A percentile compares a stretch with the other conserved stretches of the same genome.
These are phyloP conservation scores for Apiosordaria backusii DNA, from an alignment of 495 filamentous ascomycete genomes.

Conservation along the genomic window DNA sequence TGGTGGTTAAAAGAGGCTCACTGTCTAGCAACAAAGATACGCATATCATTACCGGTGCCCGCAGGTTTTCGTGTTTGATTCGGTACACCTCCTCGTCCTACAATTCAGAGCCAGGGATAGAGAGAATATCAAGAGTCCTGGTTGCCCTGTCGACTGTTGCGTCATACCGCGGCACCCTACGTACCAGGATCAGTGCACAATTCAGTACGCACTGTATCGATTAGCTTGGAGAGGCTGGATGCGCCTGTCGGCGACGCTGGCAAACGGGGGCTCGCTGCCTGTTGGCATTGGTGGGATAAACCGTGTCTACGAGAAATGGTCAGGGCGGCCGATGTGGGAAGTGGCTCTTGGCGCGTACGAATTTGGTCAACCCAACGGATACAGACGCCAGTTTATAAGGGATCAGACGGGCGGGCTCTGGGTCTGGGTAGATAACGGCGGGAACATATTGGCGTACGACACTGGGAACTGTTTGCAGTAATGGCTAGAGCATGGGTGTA, in stretches of 20 bases:
- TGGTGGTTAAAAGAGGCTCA: not conserved
- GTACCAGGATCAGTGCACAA: not conserved
- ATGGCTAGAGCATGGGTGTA: not conserved
- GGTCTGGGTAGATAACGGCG: slow-evolving; percentile 2
- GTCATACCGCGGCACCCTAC: slow-evolving; percentile 4
- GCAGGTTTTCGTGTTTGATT: too few relatives aligned
- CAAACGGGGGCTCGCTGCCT: slow-evolving; percentile 2
- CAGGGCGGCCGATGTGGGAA: slow-evolving; percentile 5
- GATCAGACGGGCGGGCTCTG: slow-evolving; percentile 1
- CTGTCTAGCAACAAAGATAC: too few relatives aligned
- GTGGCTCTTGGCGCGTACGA: slow-evolving; percentile 1
- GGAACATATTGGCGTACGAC: slow-evolving; percentile 8
- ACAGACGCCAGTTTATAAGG: slow-evolving; percentile 9
- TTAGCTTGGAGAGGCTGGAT: slow-evolving; percentile 13
- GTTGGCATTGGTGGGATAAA: slow-evolving; percentile 5
- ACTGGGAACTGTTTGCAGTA: slow-evolving; percentile 9
- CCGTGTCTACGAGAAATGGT: slow-evolving; percentile 8
- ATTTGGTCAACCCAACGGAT: slow-evolving; percentile 3
- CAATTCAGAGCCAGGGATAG: too few relatives aligned
- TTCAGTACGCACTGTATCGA: slow-evolving; percentile 11
- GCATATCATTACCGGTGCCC: too few relatives aligned
- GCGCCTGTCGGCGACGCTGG: slow-evolving; percentile 6
- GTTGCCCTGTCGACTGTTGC: slow-evolving; percentile 5
- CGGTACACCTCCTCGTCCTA: too few relatives aligned
- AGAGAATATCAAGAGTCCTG: not conserved